These are phyloP conservation scores for Zizania palustris DNA, from an alignment of 202 grass and related monocot genomes.

Conservation along the genomic window DNA sequence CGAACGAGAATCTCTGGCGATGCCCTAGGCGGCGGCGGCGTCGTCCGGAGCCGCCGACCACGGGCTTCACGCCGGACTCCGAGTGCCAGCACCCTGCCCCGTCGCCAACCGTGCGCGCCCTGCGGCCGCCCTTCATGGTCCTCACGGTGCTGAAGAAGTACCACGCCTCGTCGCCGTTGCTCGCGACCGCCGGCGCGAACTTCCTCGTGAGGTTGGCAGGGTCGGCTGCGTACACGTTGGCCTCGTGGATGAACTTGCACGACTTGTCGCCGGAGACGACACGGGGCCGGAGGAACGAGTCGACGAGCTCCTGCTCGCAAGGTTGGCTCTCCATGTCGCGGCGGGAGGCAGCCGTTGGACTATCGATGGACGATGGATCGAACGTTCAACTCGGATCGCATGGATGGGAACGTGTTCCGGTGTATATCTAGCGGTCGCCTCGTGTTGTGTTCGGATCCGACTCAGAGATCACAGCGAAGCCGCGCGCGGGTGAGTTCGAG, in stretches of 20 bases:
- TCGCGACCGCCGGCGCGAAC: not conserved
- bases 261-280: conserved; percentile 23
- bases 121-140: conserved; percentile 29
- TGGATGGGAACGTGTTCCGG: not conserved
- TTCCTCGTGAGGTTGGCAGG: conserved; percentile 4
- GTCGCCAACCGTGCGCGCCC: conserved; percentile 39
- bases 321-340: not conserved
- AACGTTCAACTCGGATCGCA: not conserved
- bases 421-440: not conserved
- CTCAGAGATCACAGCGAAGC: not conserved
- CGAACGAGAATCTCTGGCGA: conserved; percentile 46
- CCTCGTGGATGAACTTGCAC: conserved; percentile 41
- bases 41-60: not conserved
- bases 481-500: not conserved
- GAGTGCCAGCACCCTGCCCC: conserved; percentile 45
- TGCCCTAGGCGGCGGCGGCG: conserved; percentile 1
- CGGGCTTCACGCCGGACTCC: conserved; percentile 40
- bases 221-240: conserved; percentile 42
- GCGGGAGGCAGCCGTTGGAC: not conserved
- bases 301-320: conserved; percentile 43
- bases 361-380: not conserved
- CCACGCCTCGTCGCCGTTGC: conserved; percentile 42
- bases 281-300: conserved; percentile 18
- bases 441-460: not conserved
- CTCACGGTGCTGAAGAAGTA: conserved; percentile 46